Evolutionary conservation across 225 moss, liverwort and hornwort genomes (phyloP).

Genomic region (Antitrichia curtipendula): DNA sequence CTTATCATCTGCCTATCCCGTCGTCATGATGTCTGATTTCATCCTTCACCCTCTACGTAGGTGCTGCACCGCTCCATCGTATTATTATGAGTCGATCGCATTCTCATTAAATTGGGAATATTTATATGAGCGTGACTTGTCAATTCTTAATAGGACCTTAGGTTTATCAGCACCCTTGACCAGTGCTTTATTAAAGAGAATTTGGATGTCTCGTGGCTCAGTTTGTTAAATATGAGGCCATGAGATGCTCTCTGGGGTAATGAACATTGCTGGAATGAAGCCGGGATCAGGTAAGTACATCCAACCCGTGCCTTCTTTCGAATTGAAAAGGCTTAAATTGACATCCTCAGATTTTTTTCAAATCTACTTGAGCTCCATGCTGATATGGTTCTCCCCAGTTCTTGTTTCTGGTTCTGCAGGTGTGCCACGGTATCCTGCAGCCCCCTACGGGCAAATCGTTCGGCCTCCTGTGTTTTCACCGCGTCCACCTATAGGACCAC

Average conservation of each 20-base stretch:
- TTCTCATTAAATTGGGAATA: constrained; percentile 20
- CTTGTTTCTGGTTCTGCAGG: constrained; percentile 91
- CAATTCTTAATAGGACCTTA: not conserved
- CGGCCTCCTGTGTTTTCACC: constrained; percentile 67
- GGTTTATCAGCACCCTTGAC: constrained; percentile 14
- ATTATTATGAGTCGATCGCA: constrained; percentile 20
- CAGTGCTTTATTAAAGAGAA: constrained; percentile 13
- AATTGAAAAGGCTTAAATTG: not conserved
- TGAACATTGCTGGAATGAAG: constrained; percentile 31
- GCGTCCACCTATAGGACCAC: constrained; percentile 76
- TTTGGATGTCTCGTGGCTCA: constrained; percentile 24
- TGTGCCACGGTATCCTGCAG: constrained; percentile 66
- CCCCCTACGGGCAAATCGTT: constrained; percentile 60
- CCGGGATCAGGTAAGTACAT: constrained; percentile 26
- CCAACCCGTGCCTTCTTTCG: not conserved
- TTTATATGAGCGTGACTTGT: constrained; percentile 10
- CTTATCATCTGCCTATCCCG: constrained; percentile 58
- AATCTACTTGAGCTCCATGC: not conserved
- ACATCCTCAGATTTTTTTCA: not conserved
- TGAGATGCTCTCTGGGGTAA: constrained; percentile 20
- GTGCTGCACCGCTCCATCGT: constrained; percentile 16
- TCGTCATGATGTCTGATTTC: constrained; percentile 30
- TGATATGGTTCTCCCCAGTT: constrained; percentile 62
- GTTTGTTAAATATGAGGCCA: constrained; percentile 22
- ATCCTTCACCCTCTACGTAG: constrained; percentile 18